These are phyloP conservation scores for Coprinopsis sp. DNA, from an alignment of 768 basidiomycete genomes.

Conservation along the genomic window DNA sequence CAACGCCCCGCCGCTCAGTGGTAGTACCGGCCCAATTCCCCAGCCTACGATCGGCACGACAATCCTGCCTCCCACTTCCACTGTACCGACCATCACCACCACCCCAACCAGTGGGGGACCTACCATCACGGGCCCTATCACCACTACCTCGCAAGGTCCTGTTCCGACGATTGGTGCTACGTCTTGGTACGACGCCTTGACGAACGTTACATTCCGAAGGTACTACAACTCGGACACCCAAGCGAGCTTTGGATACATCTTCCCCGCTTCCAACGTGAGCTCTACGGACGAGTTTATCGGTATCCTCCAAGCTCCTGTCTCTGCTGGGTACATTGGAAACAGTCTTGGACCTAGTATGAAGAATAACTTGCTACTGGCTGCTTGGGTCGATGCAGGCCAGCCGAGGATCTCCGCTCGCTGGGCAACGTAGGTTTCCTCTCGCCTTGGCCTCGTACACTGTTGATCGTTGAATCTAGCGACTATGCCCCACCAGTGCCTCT, in stretches of 20 bases:
- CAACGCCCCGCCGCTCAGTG: too few relatives aligned
- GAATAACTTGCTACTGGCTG: conserved; percentile 8
- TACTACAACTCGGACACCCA: conserved; percentile 2
- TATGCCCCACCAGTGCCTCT: neutral
- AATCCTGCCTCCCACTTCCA: too few relatives aligned
- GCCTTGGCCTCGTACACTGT: too few relatives aligned
- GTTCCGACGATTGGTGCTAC: too few relatives aligned
- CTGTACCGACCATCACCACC: too few relatives aligned
- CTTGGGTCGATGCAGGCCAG: conserved; percentile 5
- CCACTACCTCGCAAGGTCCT: too few relatives aligned
- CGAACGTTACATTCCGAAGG: conserved; percentile 6
- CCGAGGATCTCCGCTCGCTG: conserved; percentile 7
- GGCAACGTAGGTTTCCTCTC: conserved; percentile 1
- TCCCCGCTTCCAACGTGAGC: conserved; percentile 7
- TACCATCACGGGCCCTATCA: too few relatives aligned
- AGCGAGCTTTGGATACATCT: conserved; percentile 7
- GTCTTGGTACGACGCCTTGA: conserved; percentile 9
- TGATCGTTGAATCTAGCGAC: neutral
- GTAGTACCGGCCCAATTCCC: too few relatives aligned
- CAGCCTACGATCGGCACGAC: too few relatives aligned
- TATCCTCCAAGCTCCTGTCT: conserved; percentile 8
- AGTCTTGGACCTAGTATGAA: conserved; percentile 11
- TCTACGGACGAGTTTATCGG: conserved; percentile 11
- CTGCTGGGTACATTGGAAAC: conserved; percentile 6
- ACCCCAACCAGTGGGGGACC: too few relatives aligned